Base-by-base conservation (phyloP, 768 basidiomycete genomes). In the Hypholoma sublateritium region DNA sequence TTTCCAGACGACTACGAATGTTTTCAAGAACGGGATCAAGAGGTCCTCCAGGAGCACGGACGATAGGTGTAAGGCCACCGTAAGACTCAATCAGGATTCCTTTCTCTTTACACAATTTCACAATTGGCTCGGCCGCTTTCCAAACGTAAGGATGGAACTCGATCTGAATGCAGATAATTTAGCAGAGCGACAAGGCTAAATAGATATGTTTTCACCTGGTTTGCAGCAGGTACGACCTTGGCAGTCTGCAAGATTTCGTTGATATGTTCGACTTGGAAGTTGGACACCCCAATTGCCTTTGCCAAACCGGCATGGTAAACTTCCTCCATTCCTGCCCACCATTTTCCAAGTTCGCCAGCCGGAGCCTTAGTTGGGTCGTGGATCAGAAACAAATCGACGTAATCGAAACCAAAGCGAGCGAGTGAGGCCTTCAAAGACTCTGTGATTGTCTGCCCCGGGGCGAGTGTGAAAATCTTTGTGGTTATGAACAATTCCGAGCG, bases 111-210 rank as follows among this genome's bases (percentile, higher is more conserved):
- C 80, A 73, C 55, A 80, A 81, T 34, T 80, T 77, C 53, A 88
- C 72, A 36, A 87, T 74, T 3, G 79, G 79, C 59, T 83, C 78
- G 39, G 80, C 80, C 17, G 80, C 75, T 34, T 82, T 78, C 74
- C 84, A 86, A 52, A 88, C 82, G 66, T 89, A 91, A 11, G 90
- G 88, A 66, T 89, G 86, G 32, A 90, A 72, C 57, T 80, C 78
- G 48, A 91, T 86, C 85, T 89, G 46, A 13, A 17, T n/a, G 57
- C 19, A 53, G 25, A 58, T n/a, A 19, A 41, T 32, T 22, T 19
- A 35, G 25, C 9, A 35, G 22, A 19, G n/a, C 35, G 36, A 28
- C 5, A 51, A 24, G 34, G 24, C 13, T 21, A 46, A 16, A n/a
- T 44, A 22, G 32, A 50, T 45, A 14, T 14, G 59, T 14, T 25